Percentiles rank a stretch among this genome's conserved stretches.
Evolutionary conservation across 108 stramenopile genomes (phyloP).

Genomic region (Discostella pseudostelligera): DNA sequence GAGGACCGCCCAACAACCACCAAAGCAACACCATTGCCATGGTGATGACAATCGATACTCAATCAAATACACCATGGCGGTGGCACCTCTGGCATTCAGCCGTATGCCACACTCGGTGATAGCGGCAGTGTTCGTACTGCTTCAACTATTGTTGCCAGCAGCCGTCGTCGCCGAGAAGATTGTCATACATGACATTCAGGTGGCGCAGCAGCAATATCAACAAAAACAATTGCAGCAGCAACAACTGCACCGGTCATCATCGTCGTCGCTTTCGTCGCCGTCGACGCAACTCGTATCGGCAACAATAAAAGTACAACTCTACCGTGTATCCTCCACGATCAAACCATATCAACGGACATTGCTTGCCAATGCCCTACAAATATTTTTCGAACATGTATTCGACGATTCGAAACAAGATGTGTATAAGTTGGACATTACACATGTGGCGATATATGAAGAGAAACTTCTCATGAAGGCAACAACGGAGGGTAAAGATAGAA

Average conservation of each 20-base stretch:
- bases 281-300: slow-evolving; percentile 22
- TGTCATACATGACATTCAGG: slow-evolving; percentile 10
- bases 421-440: slow-evolving; percentile 28
- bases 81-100: too few species aligned
- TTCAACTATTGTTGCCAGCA: not conserved
- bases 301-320: slow-evolving; percentile 17
- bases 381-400: slow-evolving; percentile 33
- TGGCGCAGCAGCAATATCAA: slow-evolving; percentile 11
- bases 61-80: too few species aligned
- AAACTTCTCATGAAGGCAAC: slow-evolving; percentile 9
- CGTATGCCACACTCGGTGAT: not conserved
- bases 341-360: slow-evolving; percentile 2
- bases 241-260: too few species aligned
- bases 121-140: not conserved
- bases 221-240: not conserved
- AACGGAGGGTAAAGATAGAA: not conserved
- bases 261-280: too few species aligned
- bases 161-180: slow-evolving; percentile 12
- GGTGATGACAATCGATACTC: too few species aligned
- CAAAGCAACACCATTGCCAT: too few species aligned
- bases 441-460: slow-evolving; percentile 34
- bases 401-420: slow-evolving; percentile 20
- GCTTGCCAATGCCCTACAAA: slow-evolving; percentile 15
- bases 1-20: too few species aligned
- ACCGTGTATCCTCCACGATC: slow-evolving; percentile 23